Base-by-base conservation (phyloP, 768 basidiomycete genomes). In the Amanita inopinata region DNA sequence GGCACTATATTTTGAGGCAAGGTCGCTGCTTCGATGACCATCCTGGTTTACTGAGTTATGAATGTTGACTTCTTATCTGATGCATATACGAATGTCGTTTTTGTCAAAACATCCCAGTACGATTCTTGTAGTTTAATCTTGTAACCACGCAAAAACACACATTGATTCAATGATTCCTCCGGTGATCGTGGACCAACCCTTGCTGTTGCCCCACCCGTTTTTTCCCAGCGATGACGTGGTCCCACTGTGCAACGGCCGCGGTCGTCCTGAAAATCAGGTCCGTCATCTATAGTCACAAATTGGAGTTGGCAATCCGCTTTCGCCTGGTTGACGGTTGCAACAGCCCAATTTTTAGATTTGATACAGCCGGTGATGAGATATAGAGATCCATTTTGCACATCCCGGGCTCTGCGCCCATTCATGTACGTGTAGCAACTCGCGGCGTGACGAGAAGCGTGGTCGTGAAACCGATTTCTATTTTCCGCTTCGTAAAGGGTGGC, bases 331-430 rank as follows among this genome's bases (percentile, higher is more conserved):
- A 51, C 52, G 1, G 51, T 17, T 4, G 49, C 52, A 3, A 48
- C 50, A 3, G 46, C 54, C 49, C 54, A 50, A 5, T 42, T 46
- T 3, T 22, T 22, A 1, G 51, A 32, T 36, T 55, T 55, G 23
- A 53, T 49, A 31, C 42, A 50, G 4, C 54, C 54, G 14, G 54
- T 55, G 38, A 55, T 45, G 33, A 55, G 36, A 43, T 53, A 55
- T 3, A 55, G 35, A 3, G 48, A 28, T 7, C 50, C 47, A 19
- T 51, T 53, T 11, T 43, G 37, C 2, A 45, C 32, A 18, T 43
- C 38, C 7, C 48, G 25, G 0, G 45, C 50, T 23, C 43, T 23
- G 3, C 28, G 5, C 3, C 22, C 40, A 15, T 45, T 51, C 30
- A 50, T 39, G 28, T 51, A 55, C 23, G 47, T 24, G 30, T 53